A percentile compares a stretch with the other conserved stretches of the same genome.
phyloP scores from a whole-genome alignment of 192 early-diverging fungal genomes.

The Gonapodya prolifera region DNA sequence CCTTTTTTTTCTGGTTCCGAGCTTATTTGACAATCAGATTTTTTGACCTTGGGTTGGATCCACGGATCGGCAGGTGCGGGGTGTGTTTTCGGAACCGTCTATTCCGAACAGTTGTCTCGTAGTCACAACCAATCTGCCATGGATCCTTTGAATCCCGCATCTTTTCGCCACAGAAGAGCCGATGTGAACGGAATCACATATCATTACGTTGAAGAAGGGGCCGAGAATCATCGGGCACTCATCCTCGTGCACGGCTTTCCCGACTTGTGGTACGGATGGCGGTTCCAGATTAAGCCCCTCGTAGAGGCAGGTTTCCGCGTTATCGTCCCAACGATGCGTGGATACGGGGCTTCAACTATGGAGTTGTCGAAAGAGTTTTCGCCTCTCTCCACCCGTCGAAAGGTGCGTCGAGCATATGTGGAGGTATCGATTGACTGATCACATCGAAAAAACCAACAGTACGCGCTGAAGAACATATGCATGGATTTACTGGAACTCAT shows the following conservation, averaged over 20 bases:
- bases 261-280: constrained; percentile 6
- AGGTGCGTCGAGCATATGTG: no score
- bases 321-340: background rate
- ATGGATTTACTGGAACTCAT: background rate
- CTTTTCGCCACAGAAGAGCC: background rate
- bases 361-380: background rate
- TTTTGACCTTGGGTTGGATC: no score
- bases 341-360: background rate
- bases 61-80: no score
- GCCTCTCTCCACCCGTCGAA: background rate
- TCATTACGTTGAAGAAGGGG: background rate
- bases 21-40: no score
- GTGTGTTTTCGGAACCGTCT: no score
- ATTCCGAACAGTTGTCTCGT: background rate
- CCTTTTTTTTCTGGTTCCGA: no score
- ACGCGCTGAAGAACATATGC: background rate
- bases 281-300: background rate
- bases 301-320: background rate
- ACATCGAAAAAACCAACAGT: no score
- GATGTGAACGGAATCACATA: background rate
- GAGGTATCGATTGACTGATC: no score
- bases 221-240: background rate
- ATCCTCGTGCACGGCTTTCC: background rate
- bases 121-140: background rate
- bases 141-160: background rate